These are phyloP conservation scores for Penicillium soppii DNA, from an alignment of 495 filamentous ascomycete genomes.

Conservation along the genomic window DNA sequence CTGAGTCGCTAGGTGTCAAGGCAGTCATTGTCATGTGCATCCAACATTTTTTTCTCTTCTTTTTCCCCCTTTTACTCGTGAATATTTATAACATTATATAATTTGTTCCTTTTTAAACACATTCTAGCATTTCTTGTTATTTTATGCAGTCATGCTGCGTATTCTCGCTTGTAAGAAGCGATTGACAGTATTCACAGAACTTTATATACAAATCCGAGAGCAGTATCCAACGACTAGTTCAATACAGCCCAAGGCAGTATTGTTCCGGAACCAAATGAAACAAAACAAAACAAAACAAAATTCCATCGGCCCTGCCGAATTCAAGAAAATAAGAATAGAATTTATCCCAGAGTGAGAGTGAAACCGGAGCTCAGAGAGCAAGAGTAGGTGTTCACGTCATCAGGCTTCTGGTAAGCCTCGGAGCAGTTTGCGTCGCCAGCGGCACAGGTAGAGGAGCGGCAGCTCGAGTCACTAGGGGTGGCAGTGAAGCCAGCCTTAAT, in stretches of 20 bases:
- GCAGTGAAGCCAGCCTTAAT: constrained; percentile 21
- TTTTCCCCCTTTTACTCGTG: too few species aligned
- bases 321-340: background rate
- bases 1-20: background rate
- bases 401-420: constrained; percentile 33
- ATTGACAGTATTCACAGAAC: constrained; percentile 1
- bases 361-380: constrained; percentile 25
- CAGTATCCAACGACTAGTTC: background rate
- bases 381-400: constrained; percentile 32
- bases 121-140: background rate
- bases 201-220: constrained; percentile 1
- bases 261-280: background rate
- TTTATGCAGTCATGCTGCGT: background rate
- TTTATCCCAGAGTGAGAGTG: constrained; percentile 30
- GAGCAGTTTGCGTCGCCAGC: constrained; percentile 28
- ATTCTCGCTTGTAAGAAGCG: background rate
- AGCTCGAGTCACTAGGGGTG: constrained; percentile 22
- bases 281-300: constrained; percentile 1
- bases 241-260: background rate
- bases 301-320: constrained; percentile 7
- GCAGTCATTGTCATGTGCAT: background rate
- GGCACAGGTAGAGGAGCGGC: constrained; percentile 23
- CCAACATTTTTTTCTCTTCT: too few species aligned
- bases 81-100: background rate
- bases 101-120: background rate